Conservation (phyloP, 2,329 filamentous ascomycete species). For the Lanzia echinophila region DNA sequence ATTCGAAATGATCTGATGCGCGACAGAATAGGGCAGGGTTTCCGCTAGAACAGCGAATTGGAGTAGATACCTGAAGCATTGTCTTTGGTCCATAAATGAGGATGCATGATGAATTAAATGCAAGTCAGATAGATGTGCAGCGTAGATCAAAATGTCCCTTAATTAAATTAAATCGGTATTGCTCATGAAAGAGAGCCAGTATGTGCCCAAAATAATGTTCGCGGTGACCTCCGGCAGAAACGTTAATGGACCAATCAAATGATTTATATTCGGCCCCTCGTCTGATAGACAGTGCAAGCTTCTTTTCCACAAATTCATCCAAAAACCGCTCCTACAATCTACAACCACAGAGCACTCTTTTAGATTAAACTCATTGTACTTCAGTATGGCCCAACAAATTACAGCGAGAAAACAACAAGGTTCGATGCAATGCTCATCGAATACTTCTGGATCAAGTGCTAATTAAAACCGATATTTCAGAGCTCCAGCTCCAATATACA, state of each 20-base stretch:
- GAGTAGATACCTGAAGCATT: slow-evolving; percentile 60
- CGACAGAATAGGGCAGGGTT: background rate
- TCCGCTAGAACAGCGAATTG: background rate
- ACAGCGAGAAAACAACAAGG: slow-evolving; percentile 32
- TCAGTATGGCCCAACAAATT: slow-evolving; percentile 29
- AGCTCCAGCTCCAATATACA: slow-evolving; percentile 73
- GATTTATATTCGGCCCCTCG: background rate
- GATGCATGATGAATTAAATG: slow-evolving; percentile 69
- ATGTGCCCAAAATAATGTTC: background rate
- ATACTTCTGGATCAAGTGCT: background rate
- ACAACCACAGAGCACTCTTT: background rate
- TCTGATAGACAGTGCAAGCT: background rate
- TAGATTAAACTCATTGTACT: background rate
- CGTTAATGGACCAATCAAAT: background rate
- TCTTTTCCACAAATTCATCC: background rate
- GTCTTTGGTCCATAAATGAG: slow-evolving; percentile 89
- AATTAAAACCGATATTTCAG: slow-evolving; percentile 37
- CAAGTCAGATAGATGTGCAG: background rate
- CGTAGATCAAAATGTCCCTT: background rate
- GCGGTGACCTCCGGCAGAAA: background rate
- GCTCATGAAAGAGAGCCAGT: background rate
- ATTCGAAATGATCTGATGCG: background rate
- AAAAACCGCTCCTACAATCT: background rate
- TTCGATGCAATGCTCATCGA: slow-evolving; percentile 7
- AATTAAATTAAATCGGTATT: background rate